Base-by-base conservation (phyloP, 768 basidiomycete species). In the Daedaleopsis nitida region DNA sequence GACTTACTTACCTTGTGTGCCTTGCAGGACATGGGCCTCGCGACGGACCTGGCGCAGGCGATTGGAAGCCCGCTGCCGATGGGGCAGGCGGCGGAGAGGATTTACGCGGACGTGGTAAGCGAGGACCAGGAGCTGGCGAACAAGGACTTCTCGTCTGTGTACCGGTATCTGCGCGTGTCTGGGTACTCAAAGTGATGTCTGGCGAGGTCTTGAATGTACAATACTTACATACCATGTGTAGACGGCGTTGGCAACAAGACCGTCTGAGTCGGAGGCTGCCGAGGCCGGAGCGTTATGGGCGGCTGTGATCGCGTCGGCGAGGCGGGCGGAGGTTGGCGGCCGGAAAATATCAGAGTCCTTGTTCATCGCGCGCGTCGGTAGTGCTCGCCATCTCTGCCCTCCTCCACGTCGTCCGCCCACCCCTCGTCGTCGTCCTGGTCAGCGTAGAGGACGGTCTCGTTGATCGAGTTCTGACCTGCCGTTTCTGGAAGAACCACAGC, bases 61-160 rank as follows among this genome's bases (percentile, higher is more conserved):
- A 72, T 77, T 23, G 73, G 72, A 5, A 84, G 77, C 37, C 78
- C 84, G 4, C 70, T 92, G 58, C 89, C 89, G 16, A 74, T 95
- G 5, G 92, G 87, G 16, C 74, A 81, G 60, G 82, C 83, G 4
- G 90, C 91, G 9, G 78, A 83, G 66, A 71, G 74, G 2, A 70
- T 95, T 27, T 96, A 96, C 72, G 73, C 73, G 5, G 74, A 78
- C 27, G 81, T 86, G 52, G 75, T 89, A 4, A 64, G 74, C 66
- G 73, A 76, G 51, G 77, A 82, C 27, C 86, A 87, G 1, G 88
- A 83, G 53, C 77, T 92, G 21, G 84, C 79, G 1, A 78, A 70
- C 52, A 88, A 86, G 67, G 94, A 95, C 66, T 95, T 96, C 69
- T 93, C 91, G 38, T 86, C 86, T 13, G 86, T 95, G 24, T 95